phyloP scores from a whole-genome alignment of 768 basidiomycete genomes.

The Botryobasidium botryosum region DNA sequence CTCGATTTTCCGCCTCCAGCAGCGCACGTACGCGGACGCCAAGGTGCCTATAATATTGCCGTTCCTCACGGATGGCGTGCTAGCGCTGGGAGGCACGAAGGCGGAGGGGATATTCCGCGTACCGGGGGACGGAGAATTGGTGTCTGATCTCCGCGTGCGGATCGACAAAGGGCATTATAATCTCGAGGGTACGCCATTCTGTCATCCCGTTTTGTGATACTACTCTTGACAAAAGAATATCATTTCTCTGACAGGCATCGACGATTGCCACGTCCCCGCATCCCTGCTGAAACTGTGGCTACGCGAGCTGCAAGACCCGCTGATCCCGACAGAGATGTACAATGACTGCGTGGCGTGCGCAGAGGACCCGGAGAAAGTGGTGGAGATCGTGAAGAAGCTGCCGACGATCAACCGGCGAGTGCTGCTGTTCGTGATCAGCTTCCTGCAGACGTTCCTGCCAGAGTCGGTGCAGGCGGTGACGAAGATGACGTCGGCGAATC shows the following conservation, averaged over 20 bases:
- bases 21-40: constrained; percentile 67
- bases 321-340: constrained; percentile 81
- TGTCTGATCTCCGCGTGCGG: constrained; percentile 74
- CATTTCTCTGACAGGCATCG: constrained; percentile 36
- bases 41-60: constrained; percentile 86
- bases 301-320: constrained; percentile 79
- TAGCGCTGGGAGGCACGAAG: constrained; percentile 71
- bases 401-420: constrained; percentile 80
- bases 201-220: background rate
- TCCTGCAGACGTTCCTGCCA: constrained; percentile 75
- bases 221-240: background rate
- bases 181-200: constrained; percentile 32
- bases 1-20: constrained; percentile 67
- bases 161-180: constrained; percentile 88
- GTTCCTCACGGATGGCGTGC: constrained; percentile 82
- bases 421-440: constrained; percentile 75
- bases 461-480: constrained; percentile 53
- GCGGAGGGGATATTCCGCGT: constrained; percentile 87
- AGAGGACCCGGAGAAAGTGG: constrained; percentile 47
- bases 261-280: constrained; percentile 80
- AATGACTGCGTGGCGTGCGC: constrained; percentile 62
- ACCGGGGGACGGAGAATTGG: constrained; percentile 77
- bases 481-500: constrained; percentile 75
- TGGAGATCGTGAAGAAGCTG: constrained; percentile 56
- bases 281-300: constrained; percentile 89